These are phyloP conservation scores for Lactarius pseudohatsudake DNA, from an alignment of 768 basidiomycete species.

Conservation along the genomic window DNA sequence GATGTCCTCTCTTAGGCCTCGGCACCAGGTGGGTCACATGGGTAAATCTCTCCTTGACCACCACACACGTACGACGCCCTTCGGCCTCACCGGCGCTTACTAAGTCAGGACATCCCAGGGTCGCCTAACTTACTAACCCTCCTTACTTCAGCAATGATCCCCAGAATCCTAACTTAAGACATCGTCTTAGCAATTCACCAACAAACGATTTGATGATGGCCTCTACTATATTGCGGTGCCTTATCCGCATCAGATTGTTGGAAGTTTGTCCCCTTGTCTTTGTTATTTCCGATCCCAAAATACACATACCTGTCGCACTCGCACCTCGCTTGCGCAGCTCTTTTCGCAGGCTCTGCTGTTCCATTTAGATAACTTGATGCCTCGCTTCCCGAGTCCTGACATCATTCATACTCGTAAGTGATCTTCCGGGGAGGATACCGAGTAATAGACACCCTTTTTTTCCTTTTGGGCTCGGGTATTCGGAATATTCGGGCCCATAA, in stretches of 20 bases:
- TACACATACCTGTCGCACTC: neutral
- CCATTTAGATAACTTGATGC: constrained; percentile 5
- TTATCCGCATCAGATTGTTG: neutral
- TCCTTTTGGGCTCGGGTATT: constrained; percentile 7
- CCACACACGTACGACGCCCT: neutral
- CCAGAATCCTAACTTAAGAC: constrained; percentile 1
- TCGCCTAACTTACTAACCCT: neutral
- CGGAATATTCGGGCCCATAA: constrained; percentile 8
- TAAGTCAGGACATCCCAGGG: neutral
- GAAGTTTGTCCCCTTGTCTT: neutral
- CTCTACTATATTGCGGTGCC: neutral
- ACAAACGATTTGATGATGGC: neutral
- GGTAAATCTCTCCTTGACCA: constrained; percentile 1
- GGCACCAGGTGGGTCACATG: neutral
- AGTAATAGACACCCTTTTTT: neutral
- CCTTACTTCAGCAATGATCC: constrained; percentile 12
- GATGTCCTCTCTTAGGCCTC: neutral
- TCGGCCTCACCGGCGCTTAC: neutral
- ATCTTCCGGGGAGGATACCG: neutral
- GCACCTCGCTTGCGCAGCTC: constrained; percentile 9
- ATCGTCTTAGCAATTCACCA: constrained; percentile 14
- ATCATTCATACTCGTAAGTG: constrained; percentile 9
- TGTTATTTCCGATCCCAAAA: neutral
- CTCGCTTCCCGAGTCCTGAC: constrained; percentile 7
- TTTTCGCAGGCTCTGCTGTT: neutral